Evolutionary conservation across 495 filamentous ascomycete species (phyloP), one percentile per base, ranked within the genome.

Genomic region (Podospora sp.): DNA sequence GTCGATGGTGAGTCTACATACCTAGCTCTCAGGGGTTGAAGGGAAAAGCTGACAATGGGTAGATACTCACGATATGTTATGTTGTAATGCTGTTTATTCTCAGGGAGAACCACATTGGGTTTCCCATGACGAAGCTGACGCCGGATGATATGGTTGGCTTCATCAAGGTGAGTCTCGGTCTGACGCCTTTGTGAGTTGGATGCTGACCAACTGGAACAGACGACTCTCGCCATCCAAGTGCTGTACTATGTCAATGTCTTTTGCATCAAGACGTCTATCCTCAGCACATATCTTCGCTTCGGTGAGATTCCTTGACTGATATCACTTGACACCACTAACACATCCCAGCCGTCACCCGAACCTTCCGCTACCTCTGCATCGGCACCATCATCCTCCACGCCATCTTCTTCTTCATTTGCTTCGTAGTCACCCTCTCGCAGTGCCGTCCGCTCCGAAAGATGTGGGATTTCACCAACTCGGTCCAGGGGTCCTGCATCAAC

Each of bases 271-370:
- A 60, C 71, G 2, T 85, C 82, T 0, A 85, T 85, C 56, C 67
- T 85, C 0, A 73, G 78, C 58, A 80, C 82, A 64, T 85, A 85
- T 59, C 66, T 84, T 21, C 75, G 83, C 25, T 78, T 85, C 20
- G 81, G 82, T 85, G 73, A 58, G 74, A 65, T 22, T 33, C 29
- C 8, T 8, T 33, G 4, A 1, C 16, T 25, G 20, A 50, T 35
- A 3, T 22, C 33, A 16, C 33, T 2, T 6, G 35, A 51, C 16
- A 40, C 56, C 69, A 72, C 16, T 27, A 29, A 36, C 52, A 0
- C 2, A 63, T 60, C 0, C 8, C 29, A 76, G 75, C 72, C 51
- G 66, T 79, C 24, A 72, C 75, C 9, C 53, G 18, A 1, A 73
- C 71, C 0, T 75, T 81, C 57, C 78, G 75, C n/a, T 59, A 20